Evolutionary conservation across 768 basidiomycete species (phyloP).

Genomic region (Pholiota conissans): DNA sequence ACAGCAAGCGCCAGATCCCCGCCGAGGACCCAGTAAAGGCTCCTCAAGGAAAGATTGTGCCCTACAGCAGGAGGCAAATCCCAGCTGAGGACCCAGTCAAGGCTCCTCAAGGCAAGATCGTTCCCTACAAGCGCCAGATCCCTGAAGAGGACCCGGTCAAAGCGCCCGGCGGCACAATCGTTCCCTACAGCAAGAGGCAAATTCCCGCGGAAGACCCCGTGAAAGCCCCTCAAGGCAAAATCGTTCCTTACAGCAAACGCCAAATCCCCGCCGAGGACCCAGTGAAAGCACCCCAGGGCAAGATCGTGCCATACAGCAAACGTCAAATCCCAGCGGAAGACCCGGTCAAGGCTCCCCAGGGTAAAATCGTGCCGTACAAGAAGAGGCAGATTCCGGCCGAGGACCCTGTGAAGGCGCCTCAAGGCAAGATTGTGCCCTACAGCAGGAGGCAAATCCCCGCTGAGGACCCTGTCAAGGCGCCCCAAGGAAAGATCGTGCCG

Average conservation of each 20-base stretch:
- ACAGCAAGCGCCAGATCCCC: constrained; percentile 20
- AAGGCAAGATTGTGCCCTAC: constrained; percentile 29
- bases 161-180: constrained; percentile 27
- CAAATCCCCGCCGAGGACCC: constrained; percentile 26
- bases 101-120: constrained; percentile 32
- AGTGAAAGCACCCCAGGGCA: constrained; percentile 22
- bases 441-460: constrained; percentile 27
- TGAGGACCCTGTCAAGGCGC: constrained; percentile 33
- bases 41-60: constrained; percentile 25
- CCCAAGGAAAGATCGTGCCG: constrained; percentile 29
- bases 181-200: constrained; percentile 17
- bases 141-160: constrained; percentile 27
- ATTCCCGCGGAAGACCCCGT: constrained; percentile 29
- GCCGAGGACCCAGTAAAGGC: constrained; percentile 21
- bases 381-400: constrained; percentile 26
- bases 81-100: constrained; percentile 25
- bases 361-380: constrained; percentile 26
- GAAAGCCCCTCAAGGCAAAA: constrained; percentile 25
- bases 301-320: constrained; percentile 20
- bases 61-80: constrained; percentile 17
- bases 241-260: constrained; percentile 23
- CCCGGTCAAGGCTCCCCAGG: constrained; percentile 25
- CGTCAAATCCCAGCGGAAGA: constrained; percentile 28
- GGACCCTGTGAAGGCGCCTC: constrained; percentile 30
- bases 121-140: constrained; percentile 38